phyloP scores from a whole-genome alignment of 306 rosid genomes.

The Aeschynomene evenia region DNA sequence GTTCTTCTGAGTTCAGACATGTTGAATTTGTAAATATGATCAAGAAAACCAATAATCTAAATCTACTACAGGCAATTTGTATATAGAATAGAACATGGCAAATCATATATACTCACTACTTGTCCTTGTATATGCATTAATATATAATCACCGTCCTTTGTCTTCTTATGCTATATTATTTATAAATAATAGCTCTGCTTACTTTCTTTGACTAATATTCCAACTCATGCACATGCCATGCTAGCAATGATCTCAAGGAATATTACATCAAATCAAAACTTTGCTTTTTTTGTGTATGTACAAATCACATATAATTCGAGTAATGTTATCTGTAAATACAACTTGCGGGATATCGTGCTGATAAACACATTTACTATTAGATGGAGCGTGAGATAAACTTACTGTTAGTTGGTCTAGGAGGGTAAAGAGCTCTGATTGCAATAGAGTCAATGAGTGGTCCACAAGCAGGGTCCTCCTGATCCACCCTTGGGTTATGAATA shows the following conservation, averaged over 20 bases:
- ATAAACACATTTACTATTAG: too few relatives aligned
- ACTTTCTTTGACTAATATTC: background rate
- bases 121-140: background rate
- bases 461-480: constrained; percentile 73
- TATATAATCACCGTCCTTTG: background rate
- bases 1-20: background rate
- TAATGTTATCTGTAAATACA: too few relatives aligned
- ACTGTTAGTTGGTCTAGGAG: constrained; percentile 59
- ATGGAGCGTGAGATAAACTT: constrained; percentile 26
- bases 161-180: background rate
- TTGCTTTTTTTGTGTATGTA: background rate
- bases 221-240: background rate
- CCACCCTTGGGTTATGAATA: constrained; percentile 60
- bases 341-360: too few relatives aligned
- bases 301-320: too few relatives aligned
- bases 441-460: constrained; percentile 74
- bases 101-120: background rate
- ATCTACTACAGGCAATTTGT: background rate
- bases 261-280: background rate
- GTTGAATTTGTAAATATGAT: background rate
- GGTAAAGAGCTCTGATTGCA: constrained; percentile 50
- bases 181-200: background rate
- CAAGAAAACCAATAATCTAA: background rate
- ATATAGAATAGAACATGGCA: background rate
- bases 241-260: background rate